Base-by-base conservation (phyloP, 106 monocot genomes). In the Agapanthus africanus region DNA sequence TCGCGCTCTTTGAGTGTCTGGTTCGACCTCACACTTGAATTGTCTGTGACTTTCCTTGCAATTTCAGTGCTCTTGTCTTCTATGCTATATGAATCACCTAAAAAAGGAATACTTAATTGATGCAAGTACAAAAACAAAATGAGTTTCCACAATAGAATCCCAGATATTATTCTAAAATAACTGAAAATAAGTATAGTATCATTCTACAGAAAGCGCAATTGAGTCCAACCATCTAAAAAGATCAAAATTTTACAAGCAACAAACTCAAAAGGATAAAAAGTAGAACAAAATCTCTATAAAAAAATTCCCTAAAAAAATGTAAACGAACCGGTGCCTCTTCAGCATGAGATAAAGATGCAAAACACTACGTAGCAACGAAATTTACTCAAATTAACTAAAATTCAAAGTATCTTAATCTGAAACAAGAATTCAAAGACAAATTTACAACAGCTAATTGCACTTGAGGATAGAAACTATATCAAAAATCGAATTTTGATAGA, bases 21-120 rank as follows among this genome's bases (percentile, higher is more conserved):
- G 68, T 93, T 99, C 32, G 97, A 87, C 80, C 97, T 80, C 10
- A 90, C 80, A 65, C 97, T 99, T 63, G 92, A 99, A 70, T 99
- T 92, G 0, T 89, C 97, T 22, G 97, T 92, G 21, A 99, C 97
- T 49, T 59, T 80, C 66, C 75, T 80, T 4, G 97, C 90, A 71
- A 83, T 87, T 63, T 54, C 72, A 21, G 79, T 72, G 27, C 75
- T 83, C 11, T 89, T 83, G 32, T 93, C 89, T 37, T 87, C 84
- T 33, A 8, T 56, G 33, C 75, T 54, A 79, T 59, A 68, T n/a
- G 65, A 68, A n/a, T 69, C 81, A 4, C 51, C 80, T 73, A 26
- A 7, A 57, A 57, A 22, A 57, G 2, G 1, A 57, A 57, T 10
- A 8, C 18, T n/a, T 16, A 15, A 54, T 11, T 54, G 6, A 22